These are phyloP conservation scores for Pyricularia sp. DNA, from an alignment of 2,329 filamentous ascomycete species.

Conservation along the genomic window DNA sequence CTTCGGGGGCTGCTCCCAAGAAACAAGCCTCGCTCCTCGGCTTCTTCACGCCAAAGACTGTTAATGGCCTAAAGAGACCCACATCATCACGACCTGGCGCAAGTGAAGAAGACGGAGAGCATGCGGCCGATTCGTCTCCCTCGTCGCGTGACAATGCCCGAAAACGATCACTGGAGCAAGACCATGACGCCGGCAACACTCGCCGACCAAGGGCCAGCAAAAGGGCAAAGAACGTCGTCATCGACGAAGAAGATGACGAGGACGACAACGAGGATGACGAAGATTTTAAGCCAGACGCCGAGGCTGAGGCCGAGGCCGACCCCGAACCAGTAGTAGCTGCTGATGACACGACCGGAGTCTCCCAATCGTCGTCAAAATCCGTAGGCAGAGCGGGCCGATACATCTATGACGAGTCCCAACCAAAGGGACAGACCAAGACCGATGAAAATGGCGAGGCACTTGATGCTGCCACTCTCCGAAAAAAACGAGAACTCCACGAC, in stretches of 20 bases:
- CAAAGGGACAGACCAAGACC: conserved; percentile 27
- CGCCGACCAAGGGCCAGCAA: conserved; percentile 6
- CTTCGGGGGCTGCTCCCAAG: conserved; percentile 37
- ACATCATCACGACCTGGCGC: background rate
- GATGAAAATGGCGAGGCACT: conserved; percentile 29
- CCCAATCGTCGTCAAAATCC: conserved; percentile 14
- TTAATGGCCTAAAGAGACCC: conserved; percentile 29
- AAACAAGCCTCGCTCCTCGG: conserved; percentile 78
- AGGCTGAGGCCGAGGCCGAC: background rate
- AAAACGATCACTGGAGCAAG: conserved; percentile 44
- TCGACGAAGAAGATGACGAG: background rate
- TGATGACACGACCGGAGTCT: background rate
- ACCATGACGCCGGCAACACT: conserved; percentile 32
- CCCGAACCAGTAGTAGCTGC: conserved; percentile 5
- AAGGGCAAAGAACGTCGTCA: background rate
- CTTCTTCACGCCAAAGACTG: conserved; percentile 64
- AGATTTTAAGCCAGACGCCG: conserved; percentile 2
- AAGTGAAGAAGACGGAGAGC: background rate
- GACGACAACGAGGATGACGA: background rate
- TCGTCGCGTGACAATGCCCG: conserved; percentile 12
- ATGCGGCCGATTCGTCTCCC: background rate
- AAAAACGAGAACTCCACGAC: conserved; percentile 65
- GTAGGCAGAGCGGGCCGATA: conserved; percentile 41
- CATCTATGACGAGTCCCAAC: conserved; percentile 33
- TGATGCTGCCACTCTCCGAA: conserved; percentile 39